A percentile compares a stretch with the other conserved stretches of the same genome.
phyloP scores from a whole-genome alignment of 2,329 filamentous ascomycete genomes.

The Apiospora rasikravindrae region DNA sequence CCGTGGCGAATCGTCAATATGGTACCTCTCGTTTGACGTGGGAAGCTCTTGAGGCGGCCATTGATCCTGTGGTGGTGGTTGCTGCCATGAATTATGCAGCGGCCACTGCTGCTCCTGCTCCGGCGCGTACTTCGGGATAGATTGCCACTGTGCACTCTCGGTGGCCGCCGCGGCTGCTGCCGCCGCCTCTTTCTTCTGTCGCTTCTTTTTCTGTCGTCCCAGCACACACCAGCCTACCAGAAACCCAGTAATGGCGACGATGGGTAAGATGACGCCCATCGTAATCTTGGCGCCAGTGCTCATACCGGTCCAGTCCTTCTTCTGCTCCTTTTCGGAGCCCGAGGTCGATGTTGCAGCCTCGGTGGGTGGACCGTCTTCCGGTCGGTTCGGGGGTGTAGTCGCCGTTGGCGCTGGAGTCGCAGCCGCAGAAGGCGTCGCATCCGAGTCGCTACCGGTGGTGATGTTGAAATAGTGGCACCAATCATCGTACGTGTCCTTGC shows the following conservation, averaged over 20 bases:
- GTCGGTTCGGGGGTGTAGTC: not conserved
- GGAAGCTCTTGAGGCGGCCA: not conserved
- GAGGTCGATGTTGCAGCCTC: not conserved
- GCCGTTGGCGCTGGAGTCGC: not conserved
- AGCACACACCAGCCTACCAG: not conserved
- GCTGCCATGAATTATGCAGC: not conserved
- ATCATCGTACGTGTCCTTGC: not conserved
- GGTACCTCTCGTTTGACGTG: not conserved
- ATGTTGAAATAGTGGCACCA: not conserved
- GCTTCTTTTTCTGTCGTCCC: not conserved
- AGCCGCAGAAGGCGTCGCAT: not conserved
- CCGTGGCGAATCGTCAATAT: not conserved
- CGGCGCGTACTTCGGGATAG: not conserved
- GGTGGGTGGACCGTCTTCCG: too few species aligned
- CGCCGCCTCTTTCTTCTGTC: too few species aligned
- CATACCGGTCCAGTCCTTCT: not conserved
- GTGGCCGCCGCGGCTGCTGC: too few species aligned
- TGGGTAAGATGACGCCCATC: not conserved
- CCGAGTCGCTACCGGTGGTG: not conserved
- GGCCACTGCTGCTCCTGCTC: not conserved
- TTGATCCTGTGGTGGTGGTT: not conserved
- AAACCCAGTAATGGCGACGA: not conserved
- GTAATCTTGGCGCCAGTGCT: not conserved
- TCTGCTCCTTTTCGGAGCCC: not conserved
- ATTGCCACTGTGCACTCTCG: not conserved